Percentiles rank a stretch among this genome's conserved stretches.
Evolutionary conservation across 768 basidiomycete genomes (phyloP).

Genomic region (Tubosaeta sp.): DNA sequence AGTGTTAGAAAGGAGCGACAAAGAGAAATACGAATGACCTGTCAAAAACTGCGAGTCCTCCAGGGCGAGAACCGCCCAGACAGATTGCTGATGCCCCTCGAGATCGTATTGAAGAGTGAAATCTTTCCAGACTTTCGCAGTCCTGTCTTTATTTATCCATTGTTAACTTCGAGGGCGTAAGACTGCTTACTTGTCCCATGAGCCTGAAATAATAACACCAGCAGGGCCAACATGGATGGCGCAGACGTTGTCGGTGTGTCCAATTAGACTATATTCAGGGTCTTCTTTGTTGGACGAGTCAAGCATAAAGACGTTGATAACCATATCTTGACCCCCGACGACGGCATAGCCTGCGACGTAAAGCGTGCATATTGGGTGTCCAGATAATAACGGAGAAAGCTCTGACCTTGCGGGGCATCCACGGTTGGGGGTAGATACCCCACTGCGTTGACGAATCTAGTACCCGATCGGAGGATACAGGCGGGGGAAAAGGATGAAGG

Average conservation of each 20-base stretch:
- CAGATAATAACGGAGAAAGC: neutral
- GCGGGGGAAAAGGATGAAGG: conserved; percentile 50
- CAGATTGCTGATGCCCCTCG: conserved; percentile 83
- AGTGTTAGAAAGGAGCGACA: conserved; percentile 5
- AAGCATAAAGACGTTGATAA: conserved; percentile 80
- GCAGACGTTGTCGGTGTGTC: conserved; percentile 90
- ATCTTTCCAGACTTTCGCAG: conserved; percentile 91
- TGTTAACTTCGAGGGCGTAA: neutral
- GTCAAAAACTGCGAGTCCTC: conserved; percentile 77
- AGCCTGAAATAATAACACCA: conserved; percentile 86
- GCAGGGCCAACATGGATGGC: conserved; percentile 65
- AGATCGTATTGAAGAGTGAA: conserved; percentile 70
- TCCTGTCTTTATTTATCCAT: conserved; percentile 45
- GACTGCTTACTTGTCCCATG: conserved; percentile 85
- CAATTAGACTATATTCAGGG: conserved; percentile 78
- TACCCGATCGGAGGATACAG: conserved; percentile 56
- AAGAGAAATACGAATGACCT: conserved; percentile 43
- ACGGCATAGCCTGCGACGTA: conserved; percentile 65
- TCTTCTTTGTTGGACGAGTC: conserved; percentile 53
- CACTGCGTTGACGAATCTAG: conserved; percentile 78
- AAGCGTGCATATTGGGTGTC: neutral
- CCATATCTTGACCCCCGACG: conserved; percentile 84
- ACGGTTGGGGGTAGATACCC: conserved; percentile 69
- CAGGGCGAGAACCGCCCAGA: conserved; percentile 87
- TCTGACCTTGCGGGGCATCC: conserved; percentile 66